These are phyloP conservation scores for Citrus unshiu DNA, from an alignment of 345 rosid genomes.

Conservation along the genomic window DNA sequence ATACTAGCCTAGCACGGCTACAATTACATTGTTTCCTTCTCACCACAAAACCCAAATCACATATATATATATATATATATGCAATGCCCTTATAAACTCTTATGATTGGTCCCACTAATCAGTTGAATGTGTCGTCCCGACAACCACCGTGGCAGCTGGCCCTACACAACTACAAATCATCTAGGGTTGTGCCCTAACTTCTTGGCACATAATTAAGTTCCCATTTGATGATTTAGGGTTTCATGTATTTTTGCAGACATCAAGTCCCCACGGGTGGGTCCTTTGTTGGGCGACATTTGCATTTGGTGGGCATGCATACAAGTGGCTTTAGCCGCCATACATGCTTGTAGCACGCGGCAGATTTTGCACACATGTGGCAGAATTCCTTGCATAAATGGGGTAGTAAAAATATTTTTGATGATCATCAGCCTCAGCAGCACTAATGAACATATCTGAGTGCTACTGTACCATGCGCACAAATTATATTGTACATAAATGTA, in stretches of 20 bases:
- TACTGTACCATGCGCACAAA: slow-evolving; percentile 84
- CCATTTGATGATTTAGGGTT: slow-evolving; percentile 24
- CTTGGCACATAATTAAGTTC: slow-evolving; percentile 32
- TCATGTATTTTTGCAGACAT: slow-evolving; percentile 25
- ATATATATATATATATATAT: neutral
- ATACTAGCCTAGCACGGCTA: neutral
- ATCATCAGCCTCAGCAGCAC: neutral
- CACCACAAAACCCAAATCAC: slow-evolving; percentile 18
- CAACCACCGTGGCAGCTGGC: slow-evolving; percentile 42
- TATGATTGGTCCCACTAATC: slow-evolving; percentile 35
- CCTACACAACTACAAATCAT: slow-evolving; percentile 45
- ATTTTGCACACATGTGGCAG: slow-evolving; percentile 37
- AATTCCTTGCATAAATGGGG: neutral
- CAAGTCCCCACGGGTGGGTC: slow-evolving; percentile 38
- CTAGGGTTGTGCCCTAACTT: slow-evolving; percentile 47
- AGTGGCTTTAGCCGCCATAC: slow-evolving; percentile 61
- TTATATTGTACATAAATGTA: slow-evolving; percentile 18
- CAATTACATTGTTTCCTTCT: neutral
- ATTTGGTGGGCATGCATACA: slow-evolving; percentile 24
- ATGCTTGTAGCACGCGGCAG: slow-evolving; percentile 57
- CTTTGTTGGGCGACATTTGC: slow-evolving; percentile 26
- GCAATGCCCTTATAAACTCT: slow-evolving; percentile 17
- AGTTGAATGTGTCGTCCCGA: slow-evolving; percentile 33
- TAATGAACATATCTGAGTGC: slow-evolving; percentile 46
- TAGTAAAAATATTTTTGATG: neutral